A percentile compares a stretch with the other conserved stretches of the same genome.
phyloP scores from a whole-genome alignment of 768 basidiomycete genomes.

The Termitomyces sp. region DNA sequence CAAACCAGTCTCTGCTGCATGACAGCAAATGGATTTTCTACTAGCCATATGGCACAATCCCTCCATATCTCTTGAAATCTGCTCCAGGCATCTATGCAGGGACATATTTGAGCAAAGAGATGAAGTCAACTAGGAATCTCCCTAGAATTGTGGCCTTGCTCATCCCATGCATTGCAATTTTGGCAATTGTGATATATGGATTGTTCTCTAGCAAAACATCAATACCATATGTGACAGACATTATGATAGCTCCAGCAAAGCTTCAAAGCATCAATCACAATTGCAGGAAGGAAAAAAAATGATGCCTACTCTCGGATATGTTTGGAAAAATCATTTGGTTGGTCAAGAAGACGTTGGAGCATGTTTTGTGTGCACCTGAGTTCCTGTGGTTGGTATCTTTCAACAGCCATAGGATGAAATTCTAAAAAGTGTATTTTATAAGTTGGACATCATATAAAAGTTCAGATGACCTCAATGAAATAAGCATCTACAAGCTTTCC shows the following conservation, averaged over 20 bases:
- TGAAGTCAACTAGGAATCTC: conserved; percentile 25
- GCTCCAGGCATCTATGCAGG: conserved; percentile 31
- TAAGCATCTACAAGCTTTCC: neutral
- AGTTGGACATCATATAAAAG: neutral
- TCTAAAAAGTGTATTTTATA: conserved; percentile 19
- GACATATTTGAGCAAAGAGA: conserved; percentile 25
- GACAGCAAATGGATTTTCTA: conserved; percentile 18
- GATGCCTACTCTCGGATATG: conserved; percentile 21
- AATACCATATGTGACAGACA: conserved; percentile 29
- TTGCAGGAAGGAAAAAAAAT: neutral
- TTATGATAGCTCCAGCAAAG: conserved; percentile 19
- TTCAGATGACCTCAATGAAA: neutral
- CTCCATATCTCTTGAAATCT: conserved; percentile 26
- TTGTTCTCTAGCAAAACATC: conserved; percentile 25
- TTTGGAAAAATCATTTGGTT: conserved; percentile 23
- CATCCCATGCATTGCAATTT: conserved; percentile 23
- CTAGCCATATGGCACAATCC: conserved; percentile 12
- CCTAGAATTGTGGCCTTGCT: conserved; percentile 22
- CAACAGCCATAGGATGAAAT: conserved; percentile 21
- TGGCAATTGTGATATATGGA: conserved; percentile 26
- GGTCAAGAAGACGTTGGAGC: conserved; percentile 21
- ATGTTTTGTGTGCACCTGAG: conserved; percentile 22
- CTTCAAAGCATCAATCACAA: neutral
- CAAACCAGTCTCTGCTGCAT: conserved; percentile 13
- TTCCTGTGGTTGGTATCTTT: conserved; percentile 19